Conservation (phyloP, 1,139 yeast genomes). For the Tardiomyces depauwii region DNA sequence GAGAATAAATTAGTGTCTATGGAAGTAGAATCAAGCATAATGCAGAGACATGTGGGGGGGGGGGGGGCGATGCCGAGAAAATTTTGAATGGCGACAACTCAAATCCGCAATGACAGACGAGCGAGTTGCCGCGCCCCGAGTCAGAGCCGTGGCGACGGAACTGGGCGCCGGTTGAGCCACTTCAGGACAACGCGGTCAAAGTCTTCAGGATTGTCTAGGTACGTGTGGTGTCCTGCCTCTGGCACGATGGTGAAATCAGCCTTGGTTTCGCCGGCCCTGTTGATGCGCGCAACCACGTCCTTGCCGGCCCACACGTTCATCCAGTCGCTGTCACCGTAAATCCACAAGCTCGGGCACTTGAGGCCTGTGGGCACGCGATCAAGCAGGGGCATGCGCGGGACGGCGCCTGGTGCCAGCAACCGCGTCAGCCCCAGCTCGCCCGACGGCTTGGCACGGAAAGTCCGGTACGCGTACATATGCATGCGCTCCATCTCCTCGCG, state of each 20-base stretch:
- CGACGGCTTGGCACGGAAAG: constrained; percentile 47
- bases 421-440: constrained; percentile 59
- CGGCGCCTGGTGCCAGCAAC: constrained; percentile 61
- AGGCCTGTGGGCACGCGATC: constrained; percentile 42
- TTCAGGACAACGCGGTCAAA: constrained; percentile 24
- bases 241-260: constrained; percentile 36
- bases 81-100: no score
- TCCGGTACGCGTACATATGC: constrained; percentile 50
- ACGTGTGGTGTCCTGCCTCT: constrained; percentile 69
- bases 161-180: not conserved
- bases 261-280: constrained; percentile 16
- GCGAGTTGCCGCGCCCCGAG: no score
- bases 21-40: no score
- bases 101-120: no score
- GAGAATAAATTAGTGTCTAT: no score
- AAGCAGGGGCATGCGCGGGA: constrained; percentile 61
- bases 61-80: no score
- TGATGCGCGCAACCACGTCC: constrained; percentile 34
- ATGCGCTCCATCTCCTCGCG: constrained; percentile 17
- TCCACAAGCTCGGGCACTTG: constrained; percentile 39
- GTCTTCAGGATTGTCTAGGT: constrained; percentile 57
- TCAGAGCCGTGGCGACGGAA: no score
- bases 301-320: constrained; percentile 72
- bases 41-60: no score
- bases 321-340: constrained; percentile 81